Conservation (phyloP, 768 basidiomycete species). For the Trichaptum fuscoviolaceum region DNA sequence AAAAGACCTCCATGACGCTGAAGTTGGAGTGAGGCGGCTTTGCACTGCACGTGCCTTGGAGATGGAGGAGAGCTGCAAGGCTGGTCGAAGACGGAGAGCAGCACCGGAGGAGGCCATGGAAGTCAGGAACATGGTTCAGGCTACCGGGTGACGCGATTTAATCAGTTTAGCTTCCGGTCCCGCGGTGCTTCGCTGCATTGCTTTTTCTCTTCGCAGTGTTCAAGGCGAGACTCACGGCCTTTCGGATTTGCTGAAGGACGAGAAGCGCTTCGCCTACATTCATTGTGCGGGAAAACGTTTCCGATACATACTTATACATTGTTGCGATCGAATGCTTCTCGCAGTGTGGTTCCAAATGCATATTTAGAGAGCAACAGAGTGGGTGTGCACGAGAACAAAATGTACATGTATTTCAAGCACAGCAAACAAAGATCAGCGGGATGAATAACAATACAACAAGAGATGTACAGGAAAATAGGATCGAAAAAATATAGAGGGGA, state of each 20-base stretch:
- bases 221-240: not conserved
- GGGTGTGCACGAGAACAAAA: not conserved
- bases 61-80: not conserved
- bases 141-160: not conserved
- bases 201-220: not conserved
- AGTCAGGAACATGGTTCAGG: not conserved
- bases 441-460: slow-evolving; percentile 1
- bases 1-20: slow-evolving; percentile 23
- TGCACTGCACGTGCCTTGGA: too few species aligned
- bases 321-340: not conserved
- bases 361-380: not conserved
- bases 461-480: not conserved
- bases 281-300: not conserved
- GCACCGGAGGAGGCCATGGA: not conserved
- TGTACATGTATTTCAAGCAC: not conserved
- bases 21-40: not conserved
- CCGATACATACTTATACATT: not conserved
- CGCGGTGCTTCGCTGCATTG: not conserved
- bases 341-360: not conserved
- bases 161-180: not conserved
- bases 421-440: not conserved
- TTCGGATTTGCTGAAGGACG: not conserved
- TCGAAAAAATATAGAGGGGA: too few species aligned
- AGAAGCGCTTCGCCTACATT: not conserved
- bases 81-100: not conserved